These are phyloP conservation scores for Trichoderma virens DNA, from an alignment of 495 filamentous ascomycete species.

Conservation along the genomic window DNA sequence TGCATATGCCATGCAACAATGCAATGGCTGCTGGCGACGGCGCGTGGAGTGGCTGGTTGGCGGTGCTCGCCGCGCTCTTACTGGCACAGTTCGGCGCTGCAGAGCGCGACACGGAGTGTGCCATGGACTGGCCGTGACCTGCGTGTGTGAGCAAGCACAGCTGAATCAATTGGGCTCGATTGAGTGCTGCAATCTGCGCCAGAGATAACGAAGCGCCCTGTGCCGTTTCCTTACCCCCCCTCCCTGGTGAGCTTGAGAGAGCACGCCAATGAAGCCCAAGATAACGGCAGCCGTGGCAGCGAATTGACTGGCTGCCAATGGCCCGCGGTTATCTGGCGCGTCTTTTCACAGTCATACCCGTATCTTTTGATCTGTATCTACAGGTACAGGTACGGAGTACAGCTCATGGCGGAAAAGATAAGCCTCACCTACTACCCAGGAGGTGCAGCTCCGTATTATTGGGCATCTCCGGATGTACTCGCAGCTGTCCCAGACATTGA, in stretches of 20 bases:
- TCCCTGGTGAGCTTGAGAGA: neutral
- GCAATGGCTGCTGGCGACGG: too few relatives aligned
- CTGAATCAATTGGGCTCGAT: neutral
- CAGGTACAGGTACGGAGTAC: too few relatives aligned
- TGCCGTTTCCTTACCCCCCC: neutral
- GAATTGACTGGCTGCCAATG: neutral
- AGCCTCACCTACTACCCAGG: too few relatives aligned
- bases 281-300: neutral
- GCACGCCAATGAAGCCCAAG: neutral
- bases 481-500: neutral
- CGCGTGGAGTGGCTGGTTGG: too few relatives aligned
- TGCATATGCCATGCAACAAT: slow-evolving; percentile 3
- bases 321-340: neutral
- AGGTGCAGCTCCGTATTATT: too few relatives aligned
- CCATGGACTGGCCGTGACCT: neutral
- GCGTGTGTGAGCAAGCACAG: neutral
- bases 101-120: neutral
- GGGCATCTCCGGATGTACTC: neutral
- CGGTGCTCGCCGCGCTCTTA: too few relatives aligned
- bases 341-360: neutral
- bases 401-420: too few relatives aligned
- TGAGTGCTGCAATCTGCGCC: slow-evolving; percentile 1
- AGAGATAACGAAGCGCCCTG: slow-evolving; percentile 6
- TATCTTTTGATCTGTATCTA: neutral
- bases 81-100: neutral